Conservation (phyloP, 2,329 filamentous ascomycete species). For the Colletotrichum theobromicola region DNA sequence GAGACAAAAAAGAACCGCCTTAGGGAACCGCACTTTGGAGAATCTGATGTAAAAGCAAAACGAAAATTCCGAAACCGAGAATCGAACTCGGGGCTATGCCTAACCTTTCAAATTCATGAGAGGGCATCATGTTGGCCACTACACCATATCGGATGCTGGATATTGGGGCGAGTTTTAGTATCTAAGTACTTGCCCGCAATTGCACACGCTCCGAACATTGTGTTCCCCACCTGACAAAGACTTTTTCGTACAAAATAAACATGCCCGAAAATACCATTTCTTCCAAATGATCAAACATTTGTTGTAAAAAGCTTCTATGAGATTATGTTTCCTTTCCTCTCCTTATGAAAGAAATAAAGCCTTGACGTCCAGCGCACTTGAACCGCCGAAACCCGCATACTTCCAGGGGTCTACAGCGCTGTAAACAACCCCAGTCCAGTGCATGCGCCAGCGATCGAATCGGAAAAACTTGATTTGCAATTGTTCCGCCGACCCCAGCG, state of each 20-base stretch:
- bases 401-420: not conserved
- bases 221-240: not conserved
- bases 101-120: not conserved
- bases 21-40: too few species aligned
- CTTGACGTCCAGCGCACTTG: not conserved
- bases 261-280: not conserved
- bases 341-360: not conserved
- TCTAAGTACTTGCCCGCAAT: fast-evolving
- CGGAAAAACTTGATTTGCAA: constrained; percentile 22
- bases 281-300: not conserved
- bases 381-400: not conserved
- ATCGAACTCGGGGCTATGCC: constrained; percentile 21
- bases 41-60: not conserved
- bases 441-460: not conserved
- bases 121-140: constrained; percentile 23
- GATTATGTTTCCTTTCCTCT: not conserved
- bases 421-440: not conserved
- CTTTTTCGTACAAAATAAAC: not conserved
- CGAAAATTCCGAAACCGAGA: constrained; percentile 17
- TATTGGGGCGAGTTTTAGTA: fast-evolving
- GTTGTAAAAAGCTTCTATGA: not conserved
- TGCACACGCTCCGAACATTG: not conserved
- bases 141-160: constrained; percentile 15
- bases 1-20: too few species aligned
- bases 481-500: constrained; percentile 11